Evolutionary conservation across 2,329 filamentous ascomycete genomes (phyloP).

Genomic region (Cytospora chrysosperma): DNA sequence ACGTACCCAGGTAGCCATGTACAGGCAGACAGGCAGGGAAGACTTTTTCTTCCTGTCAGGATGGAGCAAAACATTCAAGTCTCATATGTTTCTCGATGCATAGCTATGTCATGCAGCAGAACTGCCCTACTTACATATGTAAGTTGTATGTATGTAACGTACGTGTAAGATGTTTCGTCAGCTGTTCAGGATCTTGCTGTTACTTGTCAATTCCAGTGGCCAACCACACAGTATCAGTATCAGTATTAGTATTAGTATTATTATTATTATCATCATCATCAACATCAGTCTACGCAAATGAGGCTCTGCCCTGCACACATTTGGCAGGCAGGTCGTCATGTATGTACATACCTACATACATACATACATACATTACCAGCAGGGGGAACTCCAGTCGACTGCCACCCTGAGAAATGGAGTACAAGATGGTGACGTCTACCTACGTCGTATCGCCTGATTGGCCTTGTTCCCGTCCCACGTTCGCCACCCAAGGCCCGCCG

Average conservation of each 20-base stretch:
- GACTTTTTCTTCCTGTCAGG: too few relatives aligned
- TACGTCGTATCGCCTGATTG: background rate
- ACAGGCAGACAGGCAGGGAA: too few relatives aligned
- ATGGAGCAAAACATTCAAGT: too few relatives aligned
- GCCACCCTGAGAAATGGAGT: background rate
- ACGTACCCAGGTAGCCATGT: too few relatives aligned
- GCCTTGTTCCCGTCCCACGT: too few relatives aligned
- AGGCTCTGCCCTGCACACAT: too few relatives aligned
- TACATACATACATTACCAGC: background rate
- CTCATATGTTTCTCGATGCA: too few relatives aligned
- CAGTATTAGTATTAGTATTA: too few relatives aligned
- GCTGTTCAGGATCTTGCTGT: background rate
- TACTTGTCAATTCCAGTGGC: background rate
- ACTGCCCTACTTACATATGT: background rate
- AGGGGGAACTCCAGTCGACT: conserved; percentile 7
- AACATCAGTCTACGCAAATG: background rate
- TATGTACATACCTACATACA: background rate
- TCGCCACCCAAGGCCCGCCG: too few relatives aligned
- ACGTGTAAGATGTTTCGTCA: too few relatives aligned
- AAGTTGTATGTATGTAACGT: background rate
- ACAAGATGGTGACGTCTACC: background rate
- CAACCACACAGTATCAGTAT: too few relatives aligned
- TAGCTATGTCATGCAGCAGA: background rate
- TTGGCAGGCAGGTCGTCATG: too few relatives aligned
- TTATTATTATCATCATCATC: background rate